These are phyloP conservation scores for Bocquillonia castaneifolia DNA, from an alignment of 441 rosid genomes.

Conservation along the genomic window DNA sequence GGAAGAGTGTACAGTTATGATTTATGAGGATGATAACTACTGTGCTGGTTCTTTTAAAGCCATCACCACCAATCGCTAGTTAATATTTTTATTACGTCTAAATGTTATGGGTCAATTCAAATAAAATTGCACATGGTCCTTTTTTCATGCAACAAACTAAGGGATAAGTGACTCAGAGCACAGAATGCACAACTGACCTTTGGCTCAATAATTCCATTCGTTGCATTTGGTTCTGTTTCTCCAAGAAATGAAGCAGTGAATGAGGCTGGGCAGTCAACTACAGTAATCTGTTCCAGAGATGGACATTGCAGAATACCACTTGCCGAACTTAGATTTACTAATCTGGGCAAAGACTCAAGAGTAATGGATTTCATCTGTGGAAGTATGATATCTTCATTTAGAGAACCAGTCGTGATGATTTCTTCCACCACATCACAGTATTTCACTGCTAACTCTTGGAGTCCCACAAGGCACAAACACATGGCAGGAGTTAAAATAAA, in stretches of 20 bases:
- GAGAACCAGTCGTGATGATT: conserved; percentile 8
- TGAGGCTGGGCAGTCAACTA: conserved; percentile 5
- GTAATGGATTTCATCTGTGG: not conserved
- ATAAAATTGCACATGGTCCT: no score
- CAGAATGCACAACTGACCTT: no score
- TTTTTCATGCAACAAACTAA: no score
- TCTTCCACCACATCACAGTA: conserved; percentile 11
- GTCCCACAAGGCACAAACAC: conserved; percentile 12
- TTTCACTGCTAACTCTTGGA: conserved; percentile 9
- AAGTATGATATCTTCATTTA: not conserved
- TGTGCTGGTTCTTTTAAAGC: no score
- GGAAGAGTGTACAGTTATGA: no score
- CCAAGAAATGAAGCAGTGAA: not conserved
- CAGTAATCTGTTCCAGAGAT: not conserved
- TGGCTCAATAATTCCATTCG: not conserved
- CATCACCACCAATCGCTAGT: no score
- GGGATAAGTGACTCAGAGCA: no score
- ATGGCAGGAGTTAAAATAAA: conserved; percentile 11
- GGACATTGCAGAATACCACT: not conserved
- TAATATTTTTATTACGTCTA: no score
- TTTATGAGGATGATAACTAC: no score
- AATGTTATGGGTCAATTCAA: no score
- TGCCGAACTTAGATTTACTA: conserved; percentile 17
- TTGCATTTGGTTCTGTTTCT: not conserved
- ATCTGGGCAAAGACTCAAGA: conserved; percentile 13